Evolutionary conservation across 1,284 basidiomycete genomes (phyloP).

Genomic region (Microbotryum saponariae): DNA sequence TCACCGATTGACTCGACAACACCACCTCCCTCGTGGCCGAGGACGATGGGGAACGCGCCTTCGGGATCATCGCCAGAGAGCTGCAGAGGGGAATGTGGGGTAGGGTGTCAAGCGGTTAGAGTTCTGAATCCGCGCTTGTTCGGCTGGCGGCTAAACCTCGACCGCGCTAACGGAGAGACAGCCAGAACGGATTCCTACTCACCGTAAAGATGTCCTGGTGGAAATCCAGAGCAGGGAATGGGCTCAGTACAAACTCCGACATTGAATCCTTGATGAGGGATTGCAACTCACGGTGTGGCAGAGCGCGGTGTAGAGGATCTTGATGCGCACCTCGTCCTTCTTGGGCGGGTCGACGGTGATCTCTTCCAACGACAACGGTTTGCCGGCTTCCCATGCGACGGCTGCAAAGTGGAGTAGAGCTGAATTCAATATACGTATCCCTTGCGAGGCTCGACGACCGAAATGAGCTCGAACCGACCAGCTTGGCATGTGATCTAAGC

Average conservation of each 20-base stretch:
- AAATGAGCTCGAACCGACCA: not conserved
- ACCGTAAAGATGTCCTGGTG: constrained; percentile 31
- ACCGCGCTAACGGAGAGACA: too few relatives aligned
- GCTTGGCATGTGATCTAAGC: not conserved
- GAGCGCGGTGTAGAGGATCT: constrained; percentile 84
- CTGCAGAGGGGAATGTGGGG: constrained; percentile 8
- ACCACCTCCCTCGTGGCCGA: constrained; percentile 46
- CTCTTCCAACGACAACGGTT: constrained; percentile 73
- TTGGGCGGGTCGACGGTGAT: constrained; percentile 87
- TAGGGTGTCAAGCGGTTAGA: not conserved
- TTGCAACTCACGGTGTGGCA: constrained; percentile 67
- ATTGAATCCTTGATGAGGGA: not conserved
- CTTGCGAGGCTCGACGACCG: not conserved
- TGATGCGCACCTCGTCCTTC: constrained; percentile 85
- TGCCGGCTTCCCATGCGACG: constrained; percentile 87
- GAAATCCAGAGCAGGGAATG: too few relatives aligned
- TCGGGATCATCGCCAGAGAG: constrained; percentile 94
- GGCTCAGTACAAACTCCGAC: too few relatives aligned
- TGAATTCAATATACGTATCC: not conserved
- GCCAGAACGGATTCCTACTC: not conserved
- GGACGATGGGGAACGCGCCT: constrained; percentile 90
- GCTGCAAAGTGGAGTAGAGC: constrained; percentile 51
- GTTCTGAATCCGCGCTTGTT: not conserved
- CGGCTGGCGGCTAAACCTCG: not conserved
- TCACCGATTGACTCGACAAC: constrained; percentile 83